These are phyloP conservation scores for Apophysomyces ossiformis DNA, from an alignment of 371 early-diverging fungal species.

Conservation along the genomic window DNA sequence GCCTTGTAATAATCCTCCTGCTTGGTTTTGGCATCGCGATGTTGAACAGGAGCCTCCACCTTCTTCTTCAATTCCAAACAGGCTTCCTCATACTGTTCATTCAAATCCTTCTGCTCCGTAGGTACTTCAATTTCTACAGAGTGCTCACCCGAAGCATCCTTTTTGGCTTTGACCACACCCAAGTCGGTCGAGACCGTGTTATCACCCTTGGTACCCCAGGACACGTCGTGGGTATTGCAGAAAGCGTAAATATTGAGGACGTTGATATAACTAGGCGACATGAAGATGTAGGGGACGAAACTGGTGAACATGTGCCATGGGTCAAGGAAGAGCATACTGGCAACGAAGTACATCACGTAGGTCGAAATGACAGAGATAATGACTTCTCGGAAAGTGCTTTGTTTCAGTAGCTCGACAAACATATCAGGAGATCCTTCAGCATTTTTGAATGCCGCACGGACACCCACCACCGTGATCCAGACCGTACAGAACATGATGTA, in stretches of 20 bases:
- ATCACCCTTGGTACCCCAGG: conserved; percentile 56
- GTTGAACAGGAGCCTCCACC: conserved; percentile 54
- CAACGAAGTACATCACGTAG: conserved; percentile 68
- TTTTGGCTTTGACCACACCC: conserved; percentile 50
- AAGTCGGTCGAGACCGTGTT: conserved; percentile 46
- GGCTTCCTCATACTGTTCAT: conserved; percentile 77
- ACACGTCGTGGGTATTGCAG: conserved; percentile 87
- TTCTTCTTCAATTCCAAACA: conserved; percentile 56
- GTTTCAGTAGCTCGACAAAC: conserved; percentile 30
- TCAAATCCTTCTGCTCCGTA: conserved; percentile 77
- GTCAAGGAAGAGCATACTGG: conserved; percentile 68
- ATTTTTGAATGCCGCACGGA: conserved; percentile 35
- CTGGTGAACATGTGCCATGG: conserved; percentile 79
- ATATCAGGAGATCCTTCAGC: conserved; percentile 16
- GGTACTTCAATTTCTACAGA: conserved; percentile 71
- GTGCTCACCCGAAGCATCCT: conserved; percentile 41
- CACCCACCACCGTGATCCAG: conserved; percentile 55
- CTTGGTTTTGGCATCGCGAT: conserved; percentile 80
- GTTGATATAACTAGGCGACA: conserved; percentile 88
- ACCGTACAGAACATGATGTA: conserved; percentile 63
- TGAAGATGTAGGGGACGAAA: conserved; percentile 69
- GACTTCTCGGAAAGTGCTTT: conserved; percentile 57
- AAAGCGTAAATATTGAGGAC: conserved; percentile 91
- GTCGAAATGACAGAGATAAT: conserved; percentile 66
- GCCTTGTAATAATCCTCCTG: conserved; percentile 89